A percentile compares a stretch with the other conserved stretches of the same genome.
These are phyloP conservation scores for Tolypocladium guangdongense DNA, from an alignment of 2,329 filamentous ascomycete species.

Conservation along the genomic window DNA sequence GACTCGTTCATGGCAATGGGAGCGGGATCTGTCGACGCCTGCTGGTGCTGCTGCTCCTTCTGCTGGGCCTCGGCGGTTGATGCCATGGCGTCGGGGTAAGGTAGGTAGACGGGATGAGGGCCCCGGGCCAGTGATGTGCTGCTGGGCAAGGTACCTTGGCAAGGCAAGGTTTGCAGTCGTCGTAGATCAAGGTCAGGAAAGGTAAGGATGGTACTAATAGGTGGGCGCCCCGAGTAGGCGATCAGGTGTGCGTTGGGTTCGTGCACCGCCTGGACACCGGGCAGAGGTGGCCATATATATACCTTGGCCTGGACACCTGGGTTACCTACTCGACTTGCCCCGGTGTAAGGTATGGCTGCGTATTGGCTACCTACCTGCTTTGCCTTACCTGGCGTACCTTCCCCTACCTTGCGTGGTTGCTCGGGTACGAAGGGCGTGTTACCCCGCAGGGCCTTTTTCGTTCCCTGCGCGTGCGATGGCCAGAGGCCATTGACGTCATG, in stretches of 20 bases:
- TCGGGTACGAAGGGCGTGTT: neutral
- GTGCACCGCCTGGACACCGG: neutral
- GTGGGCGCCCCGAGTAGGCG: neutral
- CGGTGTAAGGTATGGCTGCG: too few relatives aligned
- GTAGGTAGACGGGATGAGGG: neutral
- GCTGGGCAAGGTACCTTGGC: neutral
- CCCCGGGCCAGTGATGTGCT: neutral
- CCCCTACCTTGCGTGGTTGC: neutral
- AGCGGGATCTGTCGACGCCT: slow-evolving; percentile 7
- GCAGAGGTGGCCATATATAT: neutral
- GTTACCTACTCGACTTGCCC: neutral
- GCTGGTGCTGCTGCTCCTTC: slow-evolving; percentile 7
- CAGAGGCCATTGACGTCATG: neutral
- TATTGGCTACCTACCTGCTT: too few relatives aligned
- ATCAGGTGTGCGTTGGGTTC: neutral
- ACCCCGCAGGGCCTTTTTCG: neutral
- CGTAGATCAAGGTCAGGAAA: neutral
- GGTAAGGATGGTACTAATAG: neutral
- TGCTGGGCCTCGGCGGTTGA: neutral
- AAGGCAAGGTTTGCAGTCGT: neutral
- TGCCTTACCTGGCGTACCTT: neutral
- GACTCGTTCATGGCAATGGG: slow-evolving; percentile 18
- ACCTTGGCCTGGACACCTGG: neutral
- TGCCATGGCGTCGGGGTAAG: neutral
- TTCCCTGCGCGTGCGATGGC: neutral